Base-by-base conservation (phyloP, 179 eudicot species). In the Spinacia oleracea region DNA sequence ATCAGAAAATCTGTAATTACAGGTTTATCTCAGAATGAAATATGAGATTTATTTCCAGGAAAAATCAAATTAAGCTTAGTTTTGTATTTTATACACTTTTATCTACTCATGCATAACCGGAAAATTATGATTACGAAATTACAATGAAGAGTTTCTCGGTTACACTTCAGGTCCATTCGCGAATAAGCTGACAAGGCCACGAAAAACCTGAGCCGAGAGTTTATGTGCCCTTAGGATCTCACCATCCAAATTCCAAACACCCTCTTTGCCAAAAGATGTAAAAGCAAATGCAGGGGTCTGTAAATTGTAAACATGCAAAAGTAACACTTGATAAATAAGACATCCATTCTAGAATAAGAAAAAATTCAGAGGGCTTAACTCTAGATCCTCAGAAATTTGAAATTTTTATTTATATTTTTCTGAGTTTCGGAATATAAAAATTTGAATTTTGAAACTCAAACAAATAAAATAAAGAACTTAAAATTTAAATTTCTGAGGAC, bases 211-310 rank as follows among this genome's bases (percentile, higher is more conserved):
- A 34, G 92, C 99, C 2, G 99, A 96, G 53, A 96, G 87, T 82
- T 94, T 87, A 75, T 94, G 96, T 32, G 98, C 99, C 75, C 66
- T 85, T 73, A 96, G 88, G 74, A 94, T 66, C 86, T 96, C 99
- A 2, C 99, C 99, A 31, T 96, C 99, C 81, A 96, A 84, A 70
- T 96, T 96, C 99, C 99, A 96, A 16, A 87, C 86, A 50, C 98
- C 87, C 81, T 94, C 93, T 73, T 86, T 84, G 27, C 99, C 97
- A 1, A 74, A 78, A 60, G 99, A 96, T 8, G 91, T 94, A 86
- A 96, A 96, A 20, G 96, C 84, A 84, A 96, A 96, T 51, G 98
- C 92, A 25, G 83, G 80, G 21, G 98, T 96, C 99, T 96, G 83
- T 15, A 51, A 48, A 59, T 9, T 60, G 51, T 11, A 72, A 21